Evolutionary conservation across 257 asterid species (phyloP).

Genomic region (Thymus quinquecostatus): DNA sequence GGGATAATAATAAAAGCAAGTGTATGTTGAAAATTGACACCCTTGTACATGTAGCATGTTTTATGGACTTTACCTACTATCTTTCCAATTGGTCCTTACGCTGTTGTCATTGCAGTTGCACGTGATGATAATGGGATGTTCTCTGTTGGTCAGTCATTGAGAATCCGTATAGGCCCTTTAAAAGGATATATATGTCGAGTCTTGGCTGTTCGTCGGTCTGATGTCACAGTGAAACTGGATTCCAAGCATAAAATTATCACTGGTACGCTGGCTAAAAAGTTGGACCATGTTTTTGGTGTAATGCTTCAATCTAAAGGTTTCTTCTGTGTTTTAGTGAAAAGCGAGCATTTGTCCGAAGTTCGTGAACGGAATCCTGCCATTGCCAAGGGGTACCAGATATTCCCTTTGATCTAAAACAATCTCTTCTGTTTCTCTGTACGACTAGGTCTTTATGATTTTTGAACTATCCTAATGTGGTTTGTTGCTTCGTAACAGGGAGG

Average conservation of each 20-base stretch:
- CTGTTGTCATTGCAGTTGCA: constrained; percentile 51
- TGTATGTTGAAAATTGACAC: constrained; percentile 54
- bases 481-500: constrained; percentile 58
- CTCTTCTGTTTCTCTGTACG: background rate
- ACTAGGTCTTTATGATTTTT: constrained; percentile 15
- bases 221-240: constrained; percentile 92
- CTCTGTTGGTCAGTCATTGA: constrained; percentile 81
- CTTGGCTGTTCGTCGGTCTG: constrained; percentile 89
- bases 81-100: constrained; percentile 20
- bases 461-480: constrained; percentile 19
- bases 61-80: constrained; percentile 22
- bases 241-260: constrained; percentile 91
- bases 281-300: constrained; percentile 5
- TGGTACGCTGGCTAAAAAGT: constrained; percentile 49
- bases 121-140: constrained; percentile 73
- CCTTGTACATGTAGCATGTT: constrained; percentile 18
- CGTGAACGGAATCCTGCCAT: constrained; percentile 64
- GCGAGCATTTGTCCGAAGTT: constrained; percentile 86
- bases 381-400: constrained; percentile 60
- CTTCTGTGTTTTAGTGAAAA: constrained; percentile 62
- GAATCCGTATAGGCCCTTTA: constrained; percentile 92
- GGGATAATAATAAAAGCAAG: constrained; percentile 52
- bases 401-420: background rate
- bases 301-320: constrained; percentile 21
- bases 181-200: constrained; percentile 94